phyloP scores from a whole-genome alignment of 768 basidiomycete species.

The Tylopilus plumbeoviolaceoides region DNA sequence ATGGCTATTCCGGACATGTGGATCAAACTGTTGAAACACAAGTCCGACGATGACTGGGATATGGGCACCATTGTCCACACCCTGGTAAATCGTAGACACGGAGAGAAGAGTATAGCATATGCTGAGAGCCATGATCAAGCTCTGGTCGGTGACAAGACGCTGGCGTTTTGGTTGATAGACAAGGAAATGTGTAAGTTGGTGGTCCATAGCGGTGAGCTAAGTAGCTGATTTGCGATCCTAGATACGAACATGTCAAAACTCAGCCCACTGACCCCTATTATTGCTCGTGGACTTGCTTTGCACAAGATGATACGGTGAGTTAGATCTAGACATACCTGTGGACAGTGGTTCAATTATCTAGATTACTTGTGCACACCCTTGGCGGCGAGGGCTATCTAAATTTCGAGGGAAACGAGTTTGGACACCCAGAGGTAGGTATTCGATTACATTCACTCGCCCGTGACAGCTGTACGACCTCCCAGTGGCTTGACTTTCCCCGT shows the following conservation, averaged over 20 bases:
- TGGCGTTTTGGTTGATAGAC: conserved; percentile 99
- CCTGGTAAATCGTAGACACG: conserved; percentile 81
- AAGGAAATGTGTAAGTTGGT: conserved; percentile 92
- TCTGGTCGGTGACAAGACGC: conserved; percentile 95
- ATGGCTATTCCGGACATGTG: conserved; percentile 99
- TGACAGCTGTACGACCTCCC: background rate
- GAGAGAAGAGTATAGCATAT: conserved; percentile 88
- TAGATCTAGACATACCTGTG: background rate
- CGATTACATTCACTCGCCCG: background rate
- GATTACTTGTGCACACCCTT: conserved; percentile 84
- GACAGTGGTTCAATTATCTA: conserved; percentile 27
- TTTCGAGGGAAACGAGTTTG: conserved; percentile 98
- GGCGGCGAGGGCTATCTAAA: conserved; percentile 98
- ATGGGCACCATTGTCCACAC: conserved; percentile 84
- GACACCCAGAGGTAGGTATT: conserved; percentile 81
- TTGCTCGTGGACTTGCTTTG: conserved; percentile 85
- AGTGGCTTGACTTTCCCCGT: conserved; percentile 99
- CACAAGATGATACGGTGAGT: conserved; percentile 96
- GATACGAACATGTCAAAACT: conserved; percentile 95
- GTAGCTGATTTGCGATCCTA: conserved; percentile 25
- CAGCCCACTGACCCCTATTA: conserved; percentile 73
- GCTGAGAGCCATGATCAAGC: conserved; percentile 99
- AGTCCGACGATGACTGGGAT: conserved; percentile 82
- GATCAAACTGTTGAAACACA: conserved; percentile 98
- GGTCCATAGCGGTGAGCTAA: background rate